phyloP scores from a whole-genome alignment of 768 basidiomycete genomes.

The Roridomyces roridus region DNA sequence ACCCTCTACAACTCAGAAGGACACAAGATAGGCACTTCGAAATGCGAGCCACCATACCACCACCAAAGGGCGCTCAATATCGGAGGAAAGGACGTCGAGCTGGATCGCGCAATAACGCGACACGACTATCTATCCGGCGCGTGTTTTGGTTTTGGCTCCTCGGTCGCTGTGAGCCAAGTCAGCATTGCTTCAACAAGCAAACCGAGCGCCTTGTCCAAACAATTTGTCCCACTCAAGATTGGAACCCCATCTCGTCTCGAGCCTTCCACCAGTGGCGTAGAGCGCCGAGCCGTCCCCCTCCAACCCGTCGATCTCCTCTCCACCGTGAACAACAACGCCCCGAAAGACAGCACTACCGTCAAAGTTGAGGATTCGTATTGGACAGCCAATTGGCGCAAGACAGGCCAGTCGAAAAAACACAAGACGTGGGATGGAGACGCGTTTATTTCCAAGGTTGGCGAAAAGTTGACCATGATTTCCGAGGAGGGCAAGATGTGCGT shows the following conservation, averaged over 20 bases:
- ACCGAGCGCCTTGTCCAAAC: slow-evolving; percentile 26
- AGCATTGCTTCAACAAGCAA: slow-evolving; percentile 26
- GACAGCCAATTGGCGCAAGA: slow-evolving; percentile 81
- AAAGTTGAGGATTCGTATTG: slow-evolving; percentile 51
- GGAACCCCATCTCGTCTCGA: slow-evolving; percentile 22
- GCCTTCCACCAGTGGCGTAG: slow-evolving; percentile 12
- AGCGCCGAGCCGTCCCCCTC: slow-evolving; percentile 39
- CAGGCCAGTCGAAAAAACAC: slow-evolving; percentile 71
- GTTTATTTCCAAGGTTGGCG: slow-evolving; percentile 57
- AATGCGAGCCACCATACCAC: slow-evolving; percentile 43
- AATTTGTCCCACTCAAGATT: slow-evolving; percentile 37
- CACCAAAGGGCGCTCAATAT: slow-evolving; percentile 44
- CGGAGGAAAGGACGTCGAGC: slow-evolving; percentile 66
- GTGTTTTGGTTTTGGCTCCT: slow-evolving; percentile 62
- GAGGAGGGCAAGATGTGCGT: slow-evolving; percentile 75
- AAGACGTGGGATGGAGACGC: slow-evolving; percentile 89
- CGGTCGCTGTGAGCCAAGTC: slow-evolving; percentile 14
- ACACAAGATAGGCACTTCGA: slow-evolving; percentile 60
- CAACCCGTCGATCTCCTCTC: slow-evolving; percentile 46
- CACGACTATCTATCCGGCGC: slow-evolving; percentile 67
- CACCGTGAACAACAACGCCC: slow-evolving; percentile 20
- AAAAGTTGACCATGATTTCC: slow-evolving; percentile 65
- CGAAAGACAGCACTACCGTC: slow-evolving; percentile 7
- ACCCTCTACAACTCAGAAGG: slow-evolving; percentile 69
- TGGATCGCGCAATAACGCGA: slow-evolving; percentile 62